Base-by-base conservation (phyloP, 2,329 filamentous ascomycete genomes). In the Colletotrichum cuscutae region DNA sequence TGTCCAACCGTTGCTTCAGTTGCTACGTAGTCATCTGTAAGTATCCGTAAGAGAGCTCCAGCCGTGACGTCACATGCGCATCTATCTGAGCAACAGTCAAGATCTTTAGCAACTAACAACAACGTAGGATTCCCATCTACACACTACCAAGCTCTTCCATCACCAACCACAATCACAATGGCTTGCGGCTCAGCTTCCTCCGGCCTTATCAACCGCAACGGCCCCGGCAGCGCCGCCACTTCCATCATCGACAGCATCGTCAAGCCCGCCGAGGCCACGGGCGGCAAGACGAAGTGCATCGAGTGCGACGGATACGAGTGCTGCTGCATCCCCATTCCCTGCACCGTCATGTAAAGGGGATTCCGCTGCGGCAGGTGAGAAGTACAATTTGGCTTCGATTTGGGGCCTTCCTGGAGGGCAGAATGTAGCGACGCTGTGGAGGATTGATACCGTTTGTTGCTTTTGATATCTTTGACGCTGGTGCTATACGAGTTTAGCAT, bases 271-370 rank as follows among this genome's bases (percentile, higher is more conserved):
- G 81, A 80, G 53, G 80, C 80, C 3, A 78, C 81, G 1, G 83
- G 81, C 37, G 82, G 81, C 54, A 84, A 85, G 78, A 86, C 85
- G 2, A 84, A 83, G 71, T 89, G 87, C 76, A 81, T 88, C 73
- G 83, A 87, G 76, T 88, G 86, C 75, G 86, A 84, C 74, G 86
- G 84, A 49, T 85, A 82, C 75, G 82, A 87, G 63, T 89, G 87
- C 78, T 90, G 88, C 79, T 90, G 88, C 77, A 88, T 89, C 71
- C 84, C 85, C 1, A 84, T 84, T 66, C 86, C 86, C 26, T 89
- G 88, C 75, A 83, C 81, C 9, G 83, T 89, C 49, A 85, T 89
- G 83, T 89, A 78, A 82, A 82, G 46, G 19, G 32, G 8, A 24
- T 30, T 19, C 35, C 3, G 37, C 37, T 8, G 12, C 2, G n/a